Percentiles rank a stretch among this genome's conserved stretches.
phyloP scores from a whole-genome alignment of 805 yeast species.

The Candida glaebosa region DNA sequence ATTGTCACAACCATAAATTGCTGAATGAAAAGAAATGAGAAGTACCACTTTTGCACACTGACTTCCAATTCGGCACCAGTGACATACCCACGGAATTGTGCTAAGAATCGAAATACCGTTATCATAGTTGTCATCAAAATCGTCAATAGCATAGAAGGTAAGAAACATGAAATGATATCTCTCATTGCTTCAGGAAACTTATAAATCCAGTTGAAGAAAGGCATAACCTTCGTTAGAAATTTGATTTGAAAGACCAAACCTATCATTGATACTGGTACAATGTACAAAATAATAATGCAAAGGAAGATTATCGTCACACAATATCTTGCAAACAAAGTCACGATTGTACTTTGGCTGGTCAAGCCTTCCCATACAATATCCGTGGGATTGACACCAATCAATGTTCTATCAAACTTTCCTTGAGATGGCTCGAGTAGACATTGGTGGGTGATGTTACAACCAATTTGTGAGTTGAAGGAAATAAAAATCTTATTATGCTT shows the following conservation, averaged over 20 bases:
- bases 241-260: constrained; percentile 76
- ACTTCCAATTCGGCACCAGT: constrained; percentile 63
- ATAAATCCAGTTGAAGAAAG: constrained; percentile 55
- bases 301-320: constrained; percentile 46
- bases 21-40: constrained; percentile 75
- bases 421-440: constrained; percentile 43
- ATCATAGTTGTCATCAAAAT: constrained; percentile 63
- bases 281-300: constrained; percentile 58
- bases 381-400: constrained; percentile 56
- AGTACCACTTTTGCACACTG: constrained; percentile 77
- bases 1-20: constrained; percentile 81
- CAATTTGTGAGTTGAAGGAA: constrained; percentile 52
- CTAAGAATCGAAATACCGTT: constrained; percentile 49
- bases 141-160: constrained; percentile 67
- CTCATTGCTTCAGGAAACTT: constrained; percentile 51
- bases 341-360: constrained; percentile 30
- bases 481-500: constrained; percentile 52
- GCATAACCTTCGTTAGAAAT: constrained; percentile 56
- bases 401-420: constrained; percentile 39
- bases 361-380: constrained; percentile 75
- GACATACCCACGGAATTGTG: constrained; percentile 53
- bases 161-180: constrained; percentile 54
- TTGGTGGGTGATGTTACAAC: constrained; percentile 66
- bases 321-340: constrained; percentile 35
- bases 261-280: constrained; percentile 78